Conservation (phyloP, 2,329 filamentous ascomycete genomes). For the Cladosporium sphaerospermum region DNA sequence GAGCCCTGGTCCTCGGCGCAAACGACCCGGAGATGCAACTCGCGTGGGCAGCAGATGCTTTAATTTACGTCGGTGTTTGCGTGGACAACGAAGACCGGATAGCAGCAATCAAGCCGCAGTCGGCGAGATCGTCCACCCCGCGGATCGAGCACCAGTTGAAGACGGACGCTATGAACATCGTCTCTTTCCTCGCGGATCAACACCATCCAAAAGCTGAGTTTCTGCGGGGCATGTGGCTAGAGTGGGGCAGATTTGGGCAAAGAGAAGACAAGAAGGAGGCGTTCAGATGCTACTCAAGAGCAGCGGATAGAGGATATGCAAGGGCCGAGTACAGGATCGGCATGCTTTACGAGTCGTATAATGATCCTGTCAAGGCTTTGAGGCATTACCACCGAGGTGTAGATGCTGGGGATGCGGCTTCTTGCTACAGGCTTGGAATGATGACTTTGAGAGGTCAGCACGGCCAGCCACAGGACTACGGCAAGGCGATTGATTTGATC, state of each 20-base stretch:
- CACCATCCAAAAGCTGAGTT: constrained; percentile 91
- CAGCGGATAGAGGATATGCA: constrained; percentile 79
- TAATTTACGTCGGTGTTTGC: constrained; percentile 81
- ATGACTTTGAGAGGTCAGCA: constrained; percentile 94
- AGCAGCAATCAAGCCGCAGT: constrained; percentile 36
- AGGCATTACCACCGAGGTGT: constrained; percentile 84
- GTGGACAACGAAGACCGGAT: constrained; percentile 70
- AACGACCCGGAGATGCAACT: constrained; percentile 96
- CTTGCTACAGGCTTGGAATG: constrained; percentile 85
- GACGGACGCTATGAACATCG: constrained; percentile 84
- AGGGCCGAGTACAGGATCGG: constrained; percentile 94
- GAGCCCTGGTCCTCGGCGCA: constrained; percentile 77
- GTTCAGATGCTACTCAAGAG: constrained; percentile 75
- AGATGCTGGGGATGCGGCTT: constrained; percentile 76
- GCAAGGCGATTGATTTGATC: constrained; percentile 73
- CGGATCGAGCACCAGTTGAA: constrained; percentile 82
- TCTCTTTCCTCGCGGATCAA: constrained; percentile 83
- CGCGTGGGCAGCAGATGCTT: constrained; percentile 88
- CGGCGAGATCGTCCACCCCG: constrained; percentile 67
- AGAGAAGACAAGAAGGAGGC: constrained; percentile 92
- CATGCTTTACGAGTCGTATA: constrained; percentile 95
- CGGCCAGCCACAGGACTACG: constrained; percentile 76
- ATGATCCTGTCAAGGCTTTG: constrained; percentile 84
- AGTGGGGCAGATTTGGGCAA: constrained; percentile 93
- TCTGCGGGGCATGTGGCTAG: constrained; percentile 91